Percentiles rank a stretch among this genome's conserved stretches.
Evolutionary conservation across 2,329 filamentous ascomycete species (phyloP).

Genomic region (Ploettnerulaceae sp.): DNA sequence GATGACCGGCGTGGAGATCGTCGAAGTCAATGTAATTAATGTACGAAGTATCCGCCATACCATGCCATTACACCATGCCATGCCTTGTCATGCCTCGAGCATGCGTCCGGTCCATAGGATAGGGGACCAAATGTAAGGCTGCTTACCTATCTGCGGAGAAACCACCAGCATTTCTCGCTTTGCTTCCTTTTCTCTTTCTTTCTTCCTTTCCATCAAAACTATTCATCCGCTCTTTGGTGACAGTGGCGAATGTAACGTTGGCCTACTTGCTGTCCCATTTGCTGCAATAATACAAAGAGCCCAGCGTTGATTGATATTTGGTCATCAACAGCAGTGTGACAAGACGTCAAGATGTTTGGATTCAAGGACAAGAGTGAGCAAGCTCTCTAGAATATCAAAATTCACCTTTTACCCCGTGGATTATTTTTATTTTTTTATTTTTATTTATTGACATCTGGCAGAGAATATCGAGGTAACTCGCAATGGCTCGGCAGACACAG

Average conservation of each 20-base stretch:
- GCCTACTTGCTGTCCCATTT: not conserved
- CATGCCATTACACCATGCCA: no score
- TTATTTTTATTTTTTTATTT: not conserved
- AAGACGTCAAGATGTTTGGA: conserved; percentile 13
- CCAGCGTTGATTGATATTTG: not conserved
- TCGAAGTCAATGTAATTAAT: no score
- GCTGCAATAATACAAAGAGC: not conserved
- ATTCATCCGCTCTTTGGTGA: not conserved
- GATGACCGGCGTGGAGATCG: no score
- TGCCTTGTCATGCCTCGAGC: no score
- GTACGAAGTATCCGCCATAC: no score
- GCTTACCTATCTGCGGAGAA: conserved; percentile 2
- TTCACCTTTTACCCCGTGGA: conserved; percentile 7
- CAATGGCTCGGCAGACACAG: conserved; percentile 21
- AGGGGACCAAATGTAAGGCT: conserved; percentile 1
- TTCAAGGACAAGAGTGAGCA: conserved; percentile 15
- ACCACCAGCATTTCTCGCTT: not conserved
- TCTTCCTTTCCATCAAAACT: not conserved
- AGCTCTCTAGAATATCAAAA: not conserved
- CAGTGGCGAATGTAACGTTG: conserved; percentile 8
- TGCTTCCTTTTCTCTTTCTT: not conserved
- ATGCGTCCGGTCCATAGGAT: no score
- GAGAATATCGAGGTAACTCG: conserved; percentile 17
- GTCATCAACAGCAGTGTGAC: not conserved
- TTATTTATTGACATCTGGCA: conserved; percentile 6